Base-by-base conservation (phyloP, 2,329 filamentous ascomycete genomes). In the Xylariaceae sp. region DNA sequence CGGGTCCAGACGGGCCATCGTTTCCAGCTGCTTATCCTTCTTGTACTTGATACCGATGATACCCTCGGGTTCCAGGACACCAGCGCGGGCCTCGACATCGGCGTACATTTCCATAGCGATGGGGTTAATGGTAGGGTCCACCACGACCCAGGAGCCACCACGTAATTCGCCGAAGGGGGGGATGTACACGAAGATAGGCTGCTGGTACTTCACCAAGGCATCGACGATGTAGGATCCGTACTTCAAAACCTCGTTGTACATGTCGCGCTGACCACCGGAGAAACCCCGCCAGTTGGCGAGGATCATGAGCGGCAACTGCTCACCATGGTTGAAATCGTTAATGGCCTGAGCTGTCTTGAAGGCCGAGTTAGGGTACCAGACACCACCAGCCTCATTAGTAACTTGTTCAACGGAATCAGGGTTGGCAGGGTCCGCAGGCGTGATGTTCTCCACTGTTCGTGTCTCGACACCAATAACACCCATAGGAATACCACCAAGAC, bases 191-290 rank as follows among this genome's bases (percentile, higher is more conserved):
- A 99, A 99, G 74, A 99, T 86, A 53, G 94, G 94, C 79, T 99
- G 94, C 80, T 99, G 89, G 70, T 90, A 99, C 77, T 96, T 95
- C 80, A 96, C 91, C 47, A 99, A 86, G 53, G 92, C 92, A 68
- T 99, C 94, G 64, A 99, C 94, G 69, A 99, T 99, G 81, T 94
- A 97, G 19, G 92, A 96, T 70, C 94, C 94, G 69, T 99, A 99
- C 80, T 99, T 99, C 74, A 99, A 85, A 12, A 99, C 94, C 76
- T 99, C 94, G 77, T 97, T 96, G 85, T 95, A 99, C 94, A 99
- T 99, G 76, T 99, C 94, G 65, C 92, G 90, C 77, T 99, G 94
- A 62, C 94, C 94, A 79, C 94, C 94, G 64, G 94, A 99, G 89
- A 99, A 99, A 79, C 94, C 94, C 85, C 94, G 87, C 94, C 94